Evolutionary conservation across 345 rosid genomes (phyloP), one percentile per base, ranked within the genome.

Genomic region (Heritiera fomes): DNA sequence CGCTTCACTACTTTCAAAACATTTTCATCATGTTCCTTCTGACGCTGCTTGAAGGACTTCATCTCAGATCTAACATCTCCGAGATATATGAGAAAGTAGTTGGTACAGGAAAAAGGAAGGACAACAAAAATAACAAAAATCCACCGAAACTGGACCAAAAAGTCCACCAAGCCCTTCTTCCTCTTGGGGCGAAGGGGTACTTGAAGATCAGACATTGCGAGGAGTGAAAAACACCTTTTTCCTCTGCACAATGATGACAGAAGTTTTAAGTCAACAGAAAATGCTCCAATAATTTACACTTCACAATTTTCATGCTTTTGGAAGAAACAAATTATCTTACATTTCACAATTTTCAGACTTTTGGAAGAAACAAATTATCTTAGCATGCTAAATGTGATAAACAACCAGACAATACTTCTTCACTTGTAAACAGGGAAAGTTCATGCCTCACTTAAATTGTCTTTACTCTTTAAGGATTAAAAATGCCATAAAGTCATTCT

Each of bases 1-100:
- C 98, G 88, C 85, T 91, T 94, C 74, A 94, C 88, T 69, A 97
- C 98, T 81, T 91, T 90, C 83, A 65, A 61, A 70, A 97, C 99
- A 77, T 97, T 94, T 49, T 91, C 92, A 71, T 94, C 98, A 69
- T 97, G 99, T 62, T 94, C 99, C 86, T 94, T 91, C 63, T 90
- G 93, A 38, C 98, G 97, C 87, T 80, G 89, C 90, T 92, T 85
- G 81, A 56, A 90, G 67, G 99, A 94, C 78, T 97, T 97, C 91
- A 86, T 91, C 78, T 86, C 91, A 1, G 99, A 97, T 83, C 83
- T 87, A 77, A 94, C 87, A 89, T 97, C 99, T n/a, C 99, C 98
- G 30, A 97, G 88, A 86, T 94, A 97, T 23, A 84, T 91, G 84
- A 94, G 92, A 82, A 97, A 91, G 87, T 97, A 94, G 14, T 93